Conservation (phyloP, 768 basidiomycete genomes). For the Amanita rubescens region DNA sequence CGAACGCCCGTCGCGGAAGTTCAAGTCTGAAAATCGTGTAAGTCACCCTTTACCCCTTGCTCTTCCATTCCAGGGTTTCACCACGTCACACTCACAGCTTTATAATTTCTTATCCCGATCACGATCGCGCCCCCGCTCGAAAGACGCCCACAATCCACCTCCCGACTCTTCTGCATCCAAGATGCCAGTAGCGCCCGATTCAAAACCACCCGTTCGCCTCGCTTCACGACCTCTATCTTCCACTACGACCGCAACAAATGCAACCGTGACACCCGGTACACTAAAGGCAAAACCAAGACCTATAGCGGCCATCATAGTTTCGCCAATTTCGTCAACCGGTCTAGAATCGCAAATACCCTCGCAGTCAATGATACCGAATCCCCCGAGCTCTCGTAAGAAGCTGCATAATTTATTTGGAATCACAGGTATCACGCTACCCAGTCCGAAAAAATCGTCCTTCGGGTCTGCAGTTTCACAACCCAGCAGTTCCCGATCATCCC, state of each 20-base stretch:
- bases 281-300: constrained; percentile 30
- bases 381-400: constrained; percentile 31
- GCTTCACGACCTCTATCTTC: constrained; percentile 60
- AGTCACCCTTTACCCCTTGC: constrained; percentile 12
- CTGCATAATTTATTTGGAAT: constrained; percentile 42
- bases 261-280: constrained; percentile 52
- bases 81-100: constrained; percentile 36
- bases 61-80: constrained; percentile 5
- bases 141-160: constrained; percentile 16
- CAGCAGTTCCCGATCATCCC: constrained; percentile 19
- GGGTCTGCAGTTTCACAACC: constrained; percentile 27
- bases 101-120: constrained; percentile 52
- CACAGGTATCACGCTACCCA: constrained; percentile 31
- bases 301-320: constrained; percentile 22
- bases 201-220: constrained; percentile 43
- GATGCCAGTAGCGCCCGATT: constrained; percentile 15
- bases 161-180: constrained; percentile 13
- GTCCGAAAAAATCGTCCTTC: constrained; percentile 29
- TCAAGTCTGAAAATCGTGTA: constrained; percentile 42
- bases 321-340: constrained; percentile 4
- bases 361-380: constrained; percentile 26
- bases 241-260: constrained; percentile 54
- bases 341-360: constrained; percentile 6
- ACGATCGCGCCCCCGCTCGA: constrained; percentile 55
- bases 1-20: constrained; percentile 33